Evolutionary conservation across 176 grass and related monocot species (phyloP).

Genomic region (Dendrocalamus sinicus): DNA sequence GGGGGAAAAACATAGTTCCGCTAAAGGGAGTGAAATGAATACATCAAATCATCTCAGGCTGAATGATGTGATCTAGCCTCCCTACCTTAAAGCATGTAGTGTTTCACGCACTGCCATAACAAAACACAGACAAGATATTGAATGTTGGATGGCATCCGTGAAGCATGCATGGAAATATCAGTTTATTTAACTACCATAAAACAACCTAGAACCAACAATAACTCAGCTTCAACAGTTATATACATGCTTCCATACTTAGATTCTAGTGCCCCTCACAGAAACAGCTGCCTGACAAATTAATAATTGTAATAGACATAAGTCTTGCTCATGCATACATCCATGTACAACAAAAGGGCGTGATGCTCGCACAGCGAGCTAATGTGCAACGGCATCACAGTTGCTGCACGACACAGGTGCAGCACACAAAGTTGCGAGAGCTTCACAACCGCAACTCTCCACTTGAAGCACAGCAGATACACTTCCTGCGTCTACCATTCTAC

Average conservation of each 20-base stretch:
- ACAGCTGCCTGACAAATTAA: neutral
- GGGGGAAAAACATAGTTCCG: neutral
- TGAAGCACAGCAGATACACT: neutral
- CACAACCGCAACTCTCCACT: neutral
- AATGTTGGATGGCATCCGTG: neutral
- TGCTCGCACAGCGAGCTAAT: neutral
- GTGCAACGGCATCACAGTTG: neutral
- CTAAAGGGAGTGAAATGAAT: slow-evolving; percentile 1
- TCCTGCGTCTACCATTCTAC: neutral
- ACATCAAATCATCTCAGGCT: neutral
- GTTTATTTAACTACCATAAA: neutral
- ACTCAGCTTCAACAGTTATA: neutral
- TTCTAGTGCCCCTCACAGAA: neutral
- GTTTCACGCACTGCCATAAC: neutral
- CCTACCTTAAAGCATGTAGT: neutral
- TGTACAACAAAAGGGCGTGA: neutral
- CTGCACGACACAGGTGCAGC: neutral
- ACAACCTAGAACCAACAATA: slow-evolving; percentile 1
- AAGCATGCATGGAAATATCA: neutral
- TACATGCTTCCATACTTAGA: neutral
- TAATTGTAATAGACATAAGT: neutral
- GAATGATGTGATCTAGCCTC: neutral
- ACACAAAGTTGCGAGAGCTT: neutral
- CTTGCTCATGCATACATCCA: neutral
- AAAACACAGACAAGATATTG: neutral